A percentile compares a stretch with the other conserved stretches of the same genome.
Conservation (phyloP, 192 early-diverging fungal species). For the Rhizoclosmatium globosum region DNA sequence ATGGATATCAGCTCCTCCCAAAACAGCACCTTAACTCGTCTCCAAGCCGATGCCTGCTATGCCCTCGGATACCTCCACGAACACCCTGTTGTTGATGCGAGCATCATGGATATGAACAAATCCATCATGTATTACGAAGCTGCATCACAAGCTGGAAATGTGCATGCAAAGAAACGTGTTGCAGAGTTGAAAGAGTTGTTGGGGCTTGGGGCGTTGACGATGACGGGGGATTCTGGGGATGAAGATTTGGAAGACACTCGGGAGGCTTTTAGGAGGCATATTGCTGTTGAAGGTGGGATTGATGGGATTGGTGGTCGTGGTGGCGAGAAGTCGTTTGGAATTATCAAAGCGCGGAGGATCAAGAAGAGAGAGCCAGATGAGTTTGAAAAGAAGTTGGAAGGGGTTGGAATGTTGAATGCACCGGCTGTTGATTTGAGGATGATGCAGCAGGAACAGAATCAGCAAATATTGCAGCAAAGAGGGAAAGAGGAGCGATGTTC, state of each 20-base stretch:
- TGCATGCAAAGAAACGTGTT: background rate
- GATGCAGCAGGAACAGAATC: background rate
- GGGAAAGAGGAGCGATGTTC: background rate
- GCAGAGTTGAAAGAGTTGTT: background rate
- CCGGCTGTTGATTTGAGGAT: too few species aligned
- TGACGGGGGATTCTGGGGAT: background rate
- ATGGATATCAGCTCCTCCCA: background rate
- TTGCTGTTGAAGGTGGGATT: too few species aligned
- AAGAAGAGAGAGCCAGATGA: background rate
- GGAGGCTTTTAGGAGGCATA: background rate
- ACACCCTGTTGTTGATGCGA: background rate
- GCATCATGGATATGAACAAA: background rate
- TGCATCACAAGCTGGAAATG: background rate
- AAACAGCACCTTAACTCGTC: background rate
- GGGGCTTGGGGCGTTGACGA: background rate
- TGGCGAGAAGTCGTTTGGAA: background rate
- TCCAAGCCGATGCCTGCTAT: slow-evolving; percentile 2
- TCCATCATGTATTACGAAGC: background rate
- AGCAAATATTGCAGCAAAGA: background rate
- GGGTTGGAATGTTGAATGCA: slow-evolving; percentile 11
- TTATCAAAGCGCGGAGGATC: background rate
- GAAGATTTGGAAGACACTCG: background rate
- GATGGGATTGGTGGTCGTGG: background rate
- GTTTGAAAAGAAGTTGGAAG: slow-evolving; percentile 12
- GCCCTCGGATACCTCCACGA: slow-evolving; percentile 8